Conservation (phyloP, 1,284 basidiomycete genomes). For the Pholiota adiposa region DNA sequence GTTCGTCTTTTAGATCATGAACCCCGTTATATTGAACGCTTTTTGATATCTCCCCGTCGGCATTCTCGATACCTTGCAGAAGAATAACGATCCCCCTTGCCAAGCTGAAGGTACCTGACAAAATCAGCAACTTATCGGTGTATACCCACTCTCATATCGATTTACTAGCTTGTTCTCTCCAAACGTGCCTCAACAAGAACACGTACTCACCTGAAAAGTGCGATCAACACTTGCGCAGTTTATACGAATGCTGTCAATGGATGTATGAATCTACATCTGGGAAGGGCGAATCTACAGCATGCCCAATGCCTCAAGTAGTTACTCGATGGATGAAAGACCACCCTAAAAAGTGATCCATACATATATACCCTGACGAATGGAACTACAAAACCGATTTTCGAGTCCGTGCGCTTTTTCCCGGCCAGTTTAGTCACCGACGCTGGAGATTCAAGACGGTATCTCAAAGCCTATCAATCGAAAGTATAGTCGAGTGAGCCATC, state of each 20-base stretch:
- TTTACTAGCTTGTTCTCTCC: constrained; percentile 63
- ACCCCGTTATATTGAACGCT: too few species aligned
- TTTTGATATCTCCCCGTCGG: too few species aligned
- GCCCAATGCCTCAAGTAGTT: constrained; percentile 59
- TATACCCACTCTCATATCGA: background rate
- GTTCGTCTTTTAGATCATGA: too few species aligned
- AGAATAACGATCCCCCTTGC: constrained; percentile 18
- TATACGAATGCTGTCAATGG: constrained; percentile 62
- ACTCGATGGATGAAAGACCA: constrained; percentile 65
- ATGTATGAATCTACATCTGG: constrained; percentile 50
- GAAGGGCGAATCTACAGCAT: constrained; percentile 60
- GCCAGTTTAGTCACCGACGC: background rate
- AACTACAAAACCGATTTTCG: background rate
- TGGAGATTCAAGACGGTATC: too few species aligned
- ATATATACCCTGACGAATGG: too few species aligned
- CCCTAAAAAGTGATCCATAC: constrained; percentile 28
- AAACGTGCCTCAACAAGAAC: constrained; percentile 64
- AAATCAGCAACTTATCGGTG: background rate
- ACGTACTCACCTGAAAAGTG: constrained; percentile 70
- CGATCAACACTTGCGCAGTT: constrained; percentile 48
- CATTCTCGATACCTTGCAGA: background rate
- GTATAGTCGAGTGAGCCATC: too few species aligned
- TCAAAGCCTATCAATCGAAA: too few species aligned
- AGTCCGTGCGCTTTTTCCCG: background rate
- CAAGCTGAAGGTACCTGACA: constrained; percentile 30